Evolutionary conservation across 2,329 filamentous ascomycete species (phyloP), one percentile per base, ranked within the genome.

Genomic region (Piedraia hortae): DNA sequence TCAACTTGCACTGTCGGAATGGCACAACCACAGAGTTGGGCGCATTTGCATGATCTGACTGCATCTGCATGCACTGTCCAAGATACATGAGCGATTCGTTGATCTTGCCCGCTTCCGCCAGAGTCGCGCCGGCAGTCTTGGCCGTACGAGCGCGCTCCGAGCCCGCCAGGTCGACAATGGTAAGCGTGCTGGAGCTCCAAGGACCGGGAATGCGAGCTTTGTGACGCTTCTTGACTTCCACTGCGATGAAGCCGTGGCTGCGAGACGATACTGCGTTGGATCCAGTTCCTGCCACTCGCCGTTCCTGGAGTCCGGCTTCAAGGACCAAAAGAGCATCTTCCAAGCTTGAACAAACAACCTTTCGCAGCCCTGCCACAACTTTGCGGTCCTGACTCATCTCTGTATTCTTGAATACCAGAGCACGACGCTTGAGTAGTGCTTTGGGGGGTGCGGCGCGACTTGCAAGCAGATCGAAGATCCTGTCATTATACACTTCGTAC

Each of bases 401-500:
- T 0, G 85, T 93, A 12, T 67, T 65, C 44, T 91, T 97, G 59
- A 91, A 97, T 0, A 90, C 53, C 2, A 97, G 50, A 0, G 75
- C 67, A 13, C 80, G 63, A n/a, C 85, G 65, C 29, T 53, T 52
- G n/a, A 52, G 45, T 13, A 45, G 48, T 13, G 46, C 45, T 21
- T 43, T 39, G 11, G 11, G 15, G 9, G 24, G 15, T 4, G 54
- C 46, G 3, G 61, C 57, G n/a, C n/a, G n/a, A 0, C 56, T 53
- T 0, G 70, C 72, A 1, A 97, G 54, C 0, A 97, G 62, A 37
- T 97, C 85, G 42, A 88, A 93, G 32, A 97, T 93, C 16, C 80
- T 68, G 47, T 97, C 82, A 39, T 97, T 97, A 51, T 97, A 91
- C 1, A 97, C 82, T 44, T 97, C 85, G 45, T 93, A 93, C 80